phyloP scores from a whole-genome alignment of 139 green algal species.

The Coelastrella sp. region DNA sequence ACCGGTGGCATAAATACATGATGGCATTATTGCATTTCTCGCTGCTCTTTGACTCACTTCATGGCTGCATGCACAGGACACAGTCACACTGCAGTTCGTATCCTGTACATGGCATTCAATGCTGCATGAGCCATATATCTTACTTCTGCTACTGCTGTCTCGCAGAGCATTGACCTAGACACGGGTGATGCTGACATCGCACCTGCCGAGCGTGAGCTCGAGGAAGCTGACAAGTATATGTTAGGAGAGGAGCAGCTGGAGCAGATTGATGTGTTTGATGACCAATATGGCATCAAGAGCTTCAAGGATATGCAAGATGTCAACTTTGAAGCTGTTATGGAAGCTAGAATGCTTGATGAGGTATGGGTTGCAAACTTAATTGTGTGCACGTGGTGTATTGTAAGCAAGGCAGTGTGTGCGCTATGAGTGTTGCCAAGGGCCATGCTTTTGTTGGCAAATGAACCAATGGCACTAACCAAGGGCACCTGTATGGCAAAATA shows the following conservation, averaged over 20 bases:
- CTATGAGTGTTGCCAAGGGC: too few relatives aligned
- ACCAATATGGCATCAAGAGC: conserved; percentile 19
- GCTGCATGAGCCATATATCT: not conserved
- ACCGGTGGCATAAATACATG: too few relatives aligned
- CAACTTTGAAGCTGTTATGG: conserved; percentile 41
- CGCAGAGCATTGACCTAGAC: conserved; percentile 9
- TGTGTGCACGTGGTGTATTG: not conserved
- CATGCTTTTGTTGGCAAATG: too few relatives aligned
- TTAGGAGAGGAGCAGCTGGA: not conserved
- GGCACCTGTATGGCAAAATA: too few relatives aligned
- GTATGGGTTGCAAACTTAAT: not conserved
- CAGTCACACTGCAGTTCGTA: not conserved
- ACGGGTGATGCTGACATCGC: not conserved
- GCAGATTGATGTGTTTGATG: conserved; percentile 22
- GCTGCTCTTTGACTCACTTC: too few relatives aligned
- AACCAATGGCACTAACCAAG: too few relatives aligned
- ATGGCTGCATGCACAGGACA: too few relatives aligned
- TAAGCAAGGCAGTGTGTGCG: not conserved
- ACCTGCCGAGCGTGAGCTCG: not conserved
- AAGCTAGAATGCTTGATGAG: conserved; percentile 44
- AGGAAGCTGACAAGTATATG: conserved; percentile 13
- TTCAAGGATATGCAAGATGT: conserved; percentile 18
- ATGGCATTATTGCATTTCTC: too few relatives aligned
- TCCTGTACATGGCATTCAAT: not conserved
- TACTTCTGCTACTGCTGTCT: not conserved